A percentile compares a stretch with the other conserved stretches of the same genome.
Conservation (phyloP, 768 basidiomycete genomes). For the Termitomyces sp. region DNA sequence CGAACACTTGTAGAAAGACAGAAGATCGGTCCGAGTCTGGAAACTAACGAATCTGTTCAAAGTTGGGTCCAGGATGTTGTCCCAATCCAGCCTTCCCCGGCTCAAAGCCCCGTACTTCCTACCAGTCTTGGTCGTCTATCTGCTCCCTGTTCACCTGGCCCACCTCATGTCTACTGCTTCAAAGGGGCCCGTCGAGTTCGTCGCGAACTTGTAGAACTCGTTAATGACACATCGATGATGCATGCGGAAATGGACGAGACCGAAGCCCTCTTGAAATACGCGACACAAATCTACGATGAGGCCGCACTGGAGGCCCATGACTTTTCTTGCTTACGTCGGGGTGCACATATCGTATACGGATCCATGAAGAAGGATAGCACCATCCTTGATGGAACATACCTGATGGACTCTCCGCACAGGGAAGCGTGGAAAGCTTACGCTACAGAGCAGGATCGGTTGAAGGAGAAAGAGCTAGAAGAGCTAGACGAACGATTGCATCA, state of each 20-base stretch:
- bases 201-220: slow-evolving; percentile 13
- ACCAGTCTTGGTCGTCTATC: background rate
- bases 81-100: background rate
- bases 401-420: slow-evolving; percentile 13
- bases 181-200: slow-evolving; percentile 18
- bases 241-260: slow-evolving; percentile 15
- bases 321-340: slow-evolving; percentile 13
- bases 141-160: background rate
- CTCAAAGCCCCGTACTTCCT: background rate
- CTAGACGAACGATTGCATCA: too few species aligned
- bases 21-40: background rate
- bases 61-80: background rate
- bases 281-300: slow-evolving; percentile 4
- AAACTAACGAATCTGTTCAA: background rate
- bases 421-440: slow-evolving; percentile 10
- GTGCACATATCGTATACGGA: slow-evolving; percentile 13
- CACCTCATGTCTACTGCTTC: slow-evolving; percentile 7
- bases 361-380: slow-evolving; percentile 20
- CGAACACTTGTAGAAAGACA: background rate
- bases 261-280: slow-evolving; percentile 11
- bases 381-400: slow-evolving; percentile 26
- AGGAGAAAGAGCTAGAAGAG: too few species aligned
- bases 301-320: slow-evolving; percentile 8
- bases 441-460: slow-evolving; percentile 1
- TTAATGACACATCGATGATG: slow-evolving; percentile 9